These are phyloP conservation scores for Paecilomyces sp. DNA, from an alignment of 2,329 filamentous ascomycete genomes.

Conservation along the genomic window DNA sequence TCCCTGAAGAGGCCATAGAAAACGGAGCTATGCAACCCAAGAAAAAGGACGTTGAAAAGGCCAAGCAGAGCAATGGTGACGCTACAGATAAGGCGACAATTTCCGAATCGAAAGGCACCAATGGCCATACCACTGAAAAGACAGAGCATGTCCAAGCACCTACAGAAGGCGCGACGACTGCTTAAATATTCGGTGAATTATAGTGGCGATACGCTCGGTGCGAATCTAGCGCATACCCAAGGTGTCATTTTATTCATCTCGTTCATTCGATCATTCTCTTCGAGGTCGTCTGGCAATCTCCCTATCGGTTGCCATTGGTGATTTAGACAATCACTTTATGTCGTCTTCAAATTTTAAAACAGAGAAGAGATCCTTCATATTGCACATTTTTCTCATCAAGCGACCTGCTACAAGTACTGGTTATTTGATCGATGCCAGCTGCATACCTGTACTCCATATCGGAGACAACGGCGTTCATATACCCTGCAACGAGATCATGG, in stretches of 20 bases:
- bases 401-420: not conserved
- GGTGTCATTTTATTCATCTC: not conserved
- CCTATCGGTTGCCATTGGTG: not conserved
- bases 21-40: slow-evolving; percentile 69
- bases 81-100: not conserved
- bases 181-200: not conserved
- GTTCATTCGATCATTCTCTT: too few relatives aligned
- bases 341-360: not conserved
- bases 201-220: not conserved
- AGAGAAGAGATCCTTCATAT: not conserved
- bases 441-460: not conserved
- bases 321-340: not conserved
- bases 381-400: not conserved
- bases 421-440: not conserved
- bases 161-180: not conserved
- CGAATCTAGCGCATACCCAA: not conserved
- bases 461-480: not conserved
- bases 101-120: not conserved
- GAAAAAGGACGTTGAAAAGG: slow-evolving; percentile 48
- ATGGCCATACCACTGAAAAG: not conserved
- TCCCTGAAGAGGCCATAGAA: slow-evolving; percentile 80
- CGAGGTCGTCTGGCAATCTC: not conserved
- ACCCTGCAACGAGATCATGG: not conserved
- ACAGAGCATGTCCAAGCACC: not conserved
- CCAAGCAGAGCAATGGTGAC: not conserved